Conservation (phyloP, 2,329 filamentous ascomycete genomes). For the Verticillium nubilum region DNA sequence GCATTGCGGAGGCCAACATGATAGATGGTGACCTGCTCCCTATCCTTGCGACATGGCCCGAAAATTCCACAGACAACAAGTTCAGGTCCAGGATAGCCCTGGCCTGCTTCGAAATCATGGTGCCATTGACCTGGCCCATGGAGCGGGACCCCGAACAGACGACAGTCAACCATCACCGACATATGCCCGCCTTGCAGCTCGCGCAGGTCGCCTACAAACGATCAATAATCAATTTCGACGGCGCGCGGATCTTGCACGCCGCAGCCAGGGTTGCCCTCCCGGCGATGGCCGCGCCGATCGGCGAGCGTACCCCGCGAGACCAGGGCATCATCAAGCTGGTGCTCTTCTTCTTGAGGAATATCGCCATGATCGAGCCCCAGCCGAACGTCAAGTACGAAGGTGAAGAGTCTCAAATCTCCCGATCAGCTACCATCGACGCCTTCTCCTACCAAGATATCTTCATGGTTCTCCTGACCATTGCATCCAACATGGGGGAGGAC, state of each 20-base stretch:
- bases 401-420: conserved; percentile 85
- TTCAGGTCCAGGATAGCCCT: conserved; percentile 75
- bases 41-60: conserved; percentile 78
- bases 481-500: conserved; percentile 90
- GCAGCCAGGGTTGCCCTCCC: conserved; percentile 78
- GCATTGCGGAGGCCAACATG: conserved; percentile 87
- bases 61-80: conserved; percentile 65
- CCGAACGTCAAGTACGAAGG: conserved; percentile 69
- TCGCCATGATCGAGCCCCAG: conserved; percentile 76
- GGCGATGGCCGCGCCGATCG: conserved; percentile 72
- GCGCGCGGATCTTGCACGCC: conserved; percentile 70
- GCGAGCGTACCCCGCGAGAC: conserved; percentile 72
- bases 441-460: conserved; percentile 91
- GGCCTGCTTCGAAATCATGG: conserved; percentile 83
- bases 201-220: conserved; percentile 88
- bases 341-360: conserved; percentile 83
- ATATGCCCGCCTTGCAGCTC: conserved; percentile 83
- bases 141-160: conserved; percentile 73
- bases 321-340: conserved; percentile 90
- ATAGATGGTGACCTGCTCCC: conserved; percentile 84
- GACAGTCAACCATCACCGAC: conserved; percentile 88
- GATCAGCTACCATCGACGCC: conserved; percentile 80
- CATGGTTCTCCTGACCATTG: conserved; percentile 75
- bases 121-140: conserved; percentile 90
- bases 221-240: conserved; percentile 77